A percentile compares a stretch with the other conserved stretches of the same genome.
These are phyloP conservation scores for Cladosporium oxysporum DNA, from an alignment of 2,329 filamentous ascomycete species.

Conservation along the genomic window DNA sequence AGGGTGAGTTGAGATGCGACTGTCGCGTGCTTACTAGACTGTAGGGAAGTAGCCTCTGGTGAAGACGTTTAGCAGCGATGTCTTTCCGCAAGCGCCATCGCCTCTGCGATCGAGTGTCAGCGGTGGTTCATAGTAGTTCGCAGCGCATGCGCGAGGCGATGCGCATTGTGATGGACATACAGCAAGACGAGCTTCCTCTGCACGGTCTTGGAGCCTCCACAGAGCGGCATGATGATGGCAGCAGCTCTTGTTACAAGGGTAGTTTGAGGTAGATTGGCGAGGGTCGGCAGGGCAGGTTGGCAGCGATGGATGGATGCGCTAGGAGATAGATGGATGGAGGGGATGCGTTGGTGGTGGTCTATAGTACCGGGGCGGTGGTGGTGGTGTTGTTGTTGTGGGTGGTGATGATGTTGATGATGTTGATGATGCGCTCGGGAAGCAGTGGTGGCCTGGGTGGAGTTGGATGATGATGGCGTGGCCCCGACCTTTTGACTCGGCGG, in stretches of 20 bases:
- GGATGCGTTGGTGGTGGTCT: neutral
- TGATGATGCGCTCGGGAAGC: slow-evolving; percentile 1
- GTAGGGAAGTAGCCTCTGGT: slow-evolving; percentile 98
- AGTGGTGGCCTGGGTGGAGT: neutral
- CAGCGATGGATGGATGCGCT: slow-evolving; percentile 14
- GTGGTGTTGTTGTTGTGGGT: neutral
- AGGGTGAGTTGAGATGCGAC: neutral
- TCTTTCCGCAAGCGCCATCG: slow-evolving; percentile 96
- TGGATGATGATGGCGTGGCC: neutral
- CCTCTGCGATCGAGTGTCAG: slow-evolving; percentile 59
- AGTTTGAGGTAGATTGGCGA: neutral
- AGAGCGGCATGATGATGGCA: slow-evolving; percentile 46
- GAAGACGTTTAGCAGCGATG: slow-evolving; percentile 95
- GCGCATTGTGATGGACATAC: slow-evolving; percentile 52
- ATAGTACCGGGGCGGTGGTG: neutral
- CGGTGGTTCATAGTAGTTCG: slow-evolving; percentile 1
- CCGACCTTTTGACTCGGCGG: neutral
- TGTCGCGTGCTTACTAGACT: slow-evolving; percentile 68
- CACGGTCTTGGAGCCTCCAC: slow-evolving; percentile 67
- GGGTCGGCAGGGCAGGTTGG: neutral
- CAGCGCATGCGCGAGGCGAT: slow-evolving; percentile 7
- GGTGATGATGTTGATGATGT: neutral
- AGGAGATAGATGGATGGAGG: slow-evolving; percentile 1
- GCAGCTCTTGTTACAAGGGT: slow-evolving; percentile 4
- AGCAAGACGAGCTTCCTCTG: slow-evolving; percentile 95